These are phyloP conservation scores for Medicago ruthenica DNA, from an alignment of 306 rosid genomes.

Conservation along the genomic window DNA sequence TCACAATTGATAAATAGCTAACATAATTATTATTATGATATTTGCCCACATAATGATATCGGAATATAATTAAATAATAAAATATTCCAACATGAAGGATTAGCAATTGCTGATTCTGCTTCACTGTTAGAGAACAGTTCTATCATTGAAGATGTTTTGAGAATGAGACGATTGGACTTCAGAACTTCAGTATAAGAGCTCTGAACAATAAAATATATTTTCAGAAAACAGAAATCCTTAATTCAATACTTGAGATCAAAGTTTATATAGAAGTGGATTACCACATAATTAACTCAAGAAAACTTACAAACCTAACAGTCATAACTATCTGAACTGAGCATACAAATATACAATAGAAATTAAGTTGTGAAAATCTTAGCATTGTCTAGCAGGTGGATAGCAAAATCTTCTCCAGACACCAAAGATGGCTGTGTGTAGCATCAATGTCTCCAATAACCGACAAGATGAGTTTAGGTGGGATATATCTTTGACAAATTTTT, in stretches of 20 bases:
- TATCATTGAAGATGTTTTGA: no score
- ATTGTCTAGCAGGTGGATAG: no score
- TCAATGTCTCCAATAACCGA: neutral
- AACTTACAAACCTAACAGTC: conserved; percentile 8
- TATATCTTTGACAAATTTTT: neutral
- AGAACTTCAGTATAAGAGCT: neutral
- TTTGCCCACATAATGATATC: no score
- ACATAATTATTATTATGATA: no score
- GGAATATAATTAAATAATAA: no score
- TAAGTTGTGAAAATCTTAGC: neutral
- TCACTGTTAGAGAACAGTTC: no score
- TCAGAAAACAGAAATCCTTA: neutral
- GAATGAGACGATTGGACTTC: no score
- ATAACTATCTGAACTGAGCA: neutral
- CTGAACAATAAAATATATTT: neutral
- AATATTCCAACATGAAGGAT: no score
- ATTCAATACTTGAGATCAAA: neutral
- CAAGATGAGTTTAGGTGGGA: neutral
- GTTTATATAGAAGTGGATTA: neutral
- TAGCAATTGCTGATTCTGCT: no score
- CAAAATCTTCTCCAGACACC: no score
- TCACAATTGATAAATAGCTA: no score
- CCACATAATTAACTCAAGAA: neutral
- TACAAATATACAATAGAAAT: neutral
- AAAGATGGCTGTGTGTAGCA: no score